phyloP scores from a whole-genome alignment of 331 rosid species.

The Stylosanthes scabra region DNA sequence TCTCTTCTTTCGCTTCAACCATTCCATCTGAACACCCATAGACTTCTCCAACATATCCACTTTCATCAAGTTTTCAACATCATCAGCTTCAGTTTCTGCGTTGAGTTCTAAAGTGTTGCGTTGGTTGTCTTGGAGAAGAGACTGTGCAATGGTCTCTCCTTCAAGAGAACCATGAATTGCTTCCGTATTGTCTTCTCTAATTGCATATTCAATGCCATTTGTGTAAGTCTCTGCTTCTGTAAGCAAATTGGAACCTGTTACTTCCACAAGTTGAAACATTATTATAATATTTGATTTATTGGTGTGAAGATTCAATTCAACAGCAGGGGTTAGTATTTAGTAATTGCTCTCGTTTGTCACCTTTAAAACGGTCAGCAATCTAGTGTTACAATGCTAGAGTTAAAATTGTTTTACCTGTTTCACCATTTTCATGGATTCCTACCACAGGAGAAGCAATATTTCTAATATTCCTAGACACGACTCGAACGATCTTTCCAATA shows the following conservation, averaged over 20 bases:
- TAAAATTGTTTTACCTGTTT: too few species aligned
- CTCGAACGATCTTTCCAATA: too few species aligned
- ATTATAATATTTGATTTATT: not conserved
- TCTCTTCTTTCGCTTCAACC: conserved; percentile 29
- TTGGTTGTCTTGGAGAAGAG: conserved; percentile 3
- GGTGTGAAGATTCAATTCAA: not conserved
- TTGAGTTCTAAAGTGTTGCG: not conserved
- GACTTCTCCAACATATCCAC: conserved; percentile 8
- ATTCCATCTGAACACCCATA: conserved; percentile 2
- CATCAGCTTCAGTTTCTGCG: conserved; percentile 21
- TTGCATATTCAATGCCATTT: not conserved
- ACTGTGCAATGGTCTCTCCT: conserved; percentile 10
- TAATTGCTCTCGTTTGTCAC: too few species aligned
- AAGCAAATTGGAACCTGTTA: too few species aligned
- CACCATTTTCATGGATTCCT: not conserved
- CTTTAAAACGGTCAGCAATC: too few species aligned
- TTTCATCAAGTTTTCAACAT: conserved; percentile 37
- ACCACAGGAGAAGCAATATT: too few species aligned
- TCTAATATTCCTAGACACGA: too few species aligned
- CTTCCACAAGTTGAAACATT: too few species aligned
- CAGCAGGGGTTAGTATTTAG: too few species aligned
- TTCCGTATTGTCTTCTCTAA: conserved; percentile 30
- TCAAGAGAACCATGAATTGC: conserved; percentile 36
- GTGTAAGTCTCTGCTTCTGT: not conserved
- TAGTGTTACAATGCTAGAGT: too few species aligned